Base-by-base conservation (phyloP, 192 early-diverging fungal species). In the Dissophora globulifera region DNA sequence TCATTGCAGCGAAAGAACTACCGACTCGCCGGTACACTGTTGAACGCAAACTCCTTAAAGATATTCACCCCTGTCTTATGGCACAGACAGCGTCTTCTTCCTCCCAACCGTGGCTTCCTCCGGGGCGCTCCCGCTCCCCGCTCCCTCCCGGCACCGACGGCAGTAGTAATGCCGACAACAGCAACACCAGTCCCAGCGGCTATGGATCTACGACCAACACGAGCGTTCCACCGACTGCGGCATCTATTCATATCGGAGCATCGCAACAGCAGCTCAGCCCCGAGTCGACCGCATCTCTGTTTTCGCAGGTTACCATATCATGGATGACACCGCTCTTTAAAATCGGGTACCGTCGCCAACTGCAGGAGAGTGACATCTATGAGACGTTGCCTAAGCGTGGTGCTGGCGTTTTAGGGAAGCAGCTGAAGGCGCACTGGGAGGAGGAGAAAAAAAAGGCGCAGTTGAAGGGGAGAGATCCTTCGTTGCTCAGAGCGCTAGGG, bases 261-360 rank as follows among this genome's bases (percentile, higher is more conserved):
- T 41, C n/a, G 27, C 30, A 25, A 25, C 19, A 50, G 38, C 54
- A 29, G 40, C 46, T 4, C 4, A 56, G 35, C n/a, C 76, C 69
- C 5, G 81, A 79, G 26, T 62, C 49, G 0, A 59, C 33, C 23
- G 81, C 66, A 5, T 76, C 81, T 7, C 5, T 62, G n/a, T 66
- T 58, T 35, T 65, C 65, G 0, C 16, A 45, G 1, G 6, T 76
- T 1, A 57, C 71, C 23, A 27, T 70, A 41, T 16, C 56, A 7
- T 82, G 81, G 81, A 57, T 79, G 67, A 62, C 42, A 1, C 62
- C 76, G 1, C 38, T 82, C 31, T 79, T 82, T 45, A 69, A 62
- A 26, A 46, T 57, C 29, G 81, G 81, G 7, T 75, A 69, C 38
- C 51, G 26, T 13, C 69, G 71, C 22, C 55, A 40, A 30, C 42